Evolutionary conservation across 2,329 filamentous ascomycete genomes (phyloP), one percentile per base, ranked within the genome.

Genomic region (Clonostachys chloroleuca): DNA sequence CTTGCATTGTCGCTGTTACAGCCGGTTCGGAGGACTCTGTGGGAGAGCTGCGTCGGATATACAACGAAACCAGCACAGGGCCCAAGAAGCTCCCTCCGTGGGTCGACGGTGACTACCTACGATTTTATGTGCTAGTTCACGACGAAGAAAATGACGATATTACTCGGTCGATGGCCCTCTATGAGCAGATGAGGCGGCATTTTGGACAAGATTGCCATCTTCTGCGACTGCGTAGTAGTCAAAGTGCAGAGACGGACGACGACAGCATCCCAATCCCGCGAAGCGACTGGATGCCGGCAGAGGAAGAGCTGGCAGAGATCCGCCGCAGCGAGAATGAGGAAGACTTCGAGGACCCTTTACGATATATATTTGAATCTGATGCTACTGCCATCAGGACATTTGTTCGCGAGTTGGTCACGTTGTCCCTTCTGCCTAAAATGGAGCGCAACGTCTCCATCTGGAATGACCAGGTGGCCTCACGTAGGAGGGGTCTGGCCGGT

Each of bases 181-280:
- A 96, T 65, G 94, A 99, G 57, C 90, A 96, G 65, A 99, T 99
- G 95, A 99, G 97, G 68, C 84, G 94, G n/a, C 90, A 96, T 67
- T 89, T 99, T 53, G 94, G 94, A 2, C 73, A 97, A 43, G 92
- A 99, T 66, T 99, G 94, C 62, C 94, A 99, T 67, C 75, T 99
- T 12, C 74, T 99, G 34, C 78, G 95, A 52, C 72, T 99, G 44
- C 81, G 92, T 56, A 95, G 89, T 58, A 87, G 83, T 36, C 87
- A 91, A 61, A 92, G 90, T 64, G 85, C 89, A 35, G 83, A 92
- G 52, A 92, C 90, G 2, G 94, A 97, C 63, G 92, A 96, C 62
- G 92, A 97, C 60, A 92, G 89, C 59, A 81, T 90, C 56, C 81
- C 84, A 45, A 75, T 96, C 18, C 89, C 92, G 2, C 78, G 82